Conservation (phyloP, 1,139 yeast genomes). For the Yamadazyma oceani region DNA sequence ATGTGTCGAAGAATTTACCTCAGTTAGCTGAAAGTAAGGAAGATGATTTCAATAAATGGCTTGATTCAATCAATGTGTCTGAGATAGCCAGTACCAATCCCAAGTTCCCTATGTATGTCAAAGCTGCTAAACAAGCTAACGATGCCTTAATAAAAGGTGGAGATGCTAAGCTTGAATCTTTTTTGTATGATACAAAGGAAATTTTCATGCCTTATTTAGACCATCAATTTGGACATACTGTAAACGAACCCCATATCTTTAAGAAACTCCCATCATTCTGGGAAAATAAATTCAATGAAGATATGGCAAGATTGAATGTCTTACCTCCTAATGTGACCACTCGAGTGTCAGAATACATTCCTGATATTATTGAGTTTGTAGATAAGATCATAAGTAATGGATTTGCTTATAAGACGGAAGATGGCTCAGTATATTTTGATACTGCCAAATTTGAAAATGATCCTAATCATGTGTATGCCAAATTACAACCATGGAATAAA, state of each 20-base stretch:
- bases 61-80: constrained; percentile 40
- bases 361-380: constrained; percentile 83
- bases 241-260: constrained; percentile 84
- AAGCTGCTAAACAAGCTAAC: constrained; percentile 61
- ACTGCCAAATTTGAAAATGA: constrained; percentile 75
- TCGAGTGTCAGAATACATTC: constrained; percentile 95
- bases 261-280: constrained; percentile 81
- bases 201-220: constrained; percentile 77
- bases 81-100: constrained; percentile 60
- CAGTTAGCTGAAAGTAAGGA: constrained; percentile 24
- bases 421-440: constrained; percentile 95
- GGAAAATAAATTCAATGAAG: constrained; percentile 83
- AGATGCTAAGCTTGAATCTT: constrained; percentile 28
- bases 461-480: constrained; percentile 82
- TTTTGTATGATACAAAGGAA: constrained; percentile 59
- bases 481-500: constrained; percentile 97
- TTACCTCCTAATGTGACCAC: constrained; percentile 84
- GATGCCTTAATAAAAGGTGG: constrained; percentile 31
- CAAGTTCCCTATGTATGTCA: constrained; percentile 81
- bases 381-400: constrained; percentile 73
- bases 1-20: constrained; percentile 59
- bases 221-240: constrained; percentile 64
- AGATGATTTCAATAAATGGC: constrained; percentile 54
- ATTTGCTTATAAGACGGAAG: constrained; percentile 76
- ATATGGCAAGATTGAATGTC: constrained; percentile 84